Evolutionary conservation across 1,284 basidiomycete species (phyloP), one percentile per base, ranked within the genome.

Genomic region (Trichosporon sp.): DNA sequence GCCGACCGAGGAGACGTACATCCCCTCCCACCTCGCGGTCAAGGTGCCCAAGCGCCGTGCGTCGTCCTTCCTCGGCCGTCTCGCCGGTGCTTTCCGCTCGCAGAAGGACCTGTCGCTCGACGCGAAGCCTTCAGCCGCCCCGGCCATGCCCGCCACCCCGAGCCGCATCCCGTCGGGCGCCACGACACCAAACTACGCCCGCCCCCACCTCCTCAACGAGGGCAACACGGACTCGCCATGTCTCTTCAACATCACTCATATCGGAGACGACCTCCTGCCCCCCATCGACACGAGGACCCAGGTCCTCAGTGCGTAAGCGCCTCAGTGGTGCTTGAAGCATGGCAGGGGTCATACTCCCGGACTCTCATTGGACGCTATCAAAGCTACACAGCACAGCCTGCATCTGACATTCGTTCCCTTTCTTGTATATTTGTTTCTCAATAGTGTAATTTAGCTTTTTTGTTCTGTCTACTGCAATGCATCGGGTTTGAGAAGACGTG

Each of bases 201-300:
- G 68, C 16, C 68, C 68, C 13, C 16, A 27, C 0, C 49, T 69
- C 44, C 32, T 57, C 33, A 66, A 69, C 63, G 68, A 69, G 61
- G 65, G 68, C 27, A 58, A 69, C 65, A 69, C 68, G 6, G 68
- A 69, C 40, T 63, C 61, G 49, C 68, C 68, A 2, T 69, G 68
- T 36, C 63, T 63, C 34, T 69, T 59, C 61, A 69, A 66, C 46
- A 61, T 69, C n/a, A 66, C 67, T n/a, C n/a, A n/a, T n/a, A n/a
- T n/a, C 4, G 37, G 44, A 25, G 61, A 23, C 40, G 63, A 60
- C 19, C 16, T 16, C 37, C 13, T 29, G 16, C 57, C 29, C 57
- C 34, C 57, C 14, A 29, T 54, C 25, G 49, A 54, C 49, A n/a
- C 49, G 25, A 14, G 49, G 49, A 25, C 49, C 14, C 49, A 54